These are phyloP conservation scores for Kwoniella mangroviensis DNA, from an alignment of 768 basidiomycete species.

Conservation along the genomic window DNA sequence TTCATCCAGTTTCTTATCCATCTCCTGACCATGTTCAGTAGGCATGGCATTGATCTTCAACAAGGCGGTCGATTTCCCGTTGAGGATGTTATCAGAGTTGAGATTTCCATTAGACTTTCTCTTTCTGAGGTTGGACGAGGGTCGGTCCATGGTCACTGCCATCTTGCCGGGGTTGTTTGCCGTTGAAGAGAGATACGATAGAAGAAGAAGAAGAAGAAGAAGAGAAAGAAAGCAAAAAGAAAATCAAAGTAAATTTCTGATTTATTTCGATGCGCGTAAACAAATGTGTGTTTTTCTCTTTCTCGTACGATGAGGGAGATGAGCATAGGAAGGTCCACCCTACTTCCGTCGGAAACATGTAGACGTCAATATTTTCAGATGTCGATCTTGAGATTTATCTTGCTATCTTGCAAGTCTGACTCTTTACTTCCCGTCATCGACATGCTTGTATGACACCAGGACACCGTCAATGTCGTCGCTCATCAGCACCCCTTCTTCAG, in stretches of 20 bases:
- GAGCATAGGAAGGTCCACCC: not conserved
- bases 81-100: conserved; percentile 34
- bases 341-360: not conserved
- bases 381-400: too few relatives aligned
- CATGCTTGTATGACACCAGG: too few relatives aligned
- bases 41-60: conserved; percentile 43
- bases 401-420: too few relatives aligned
- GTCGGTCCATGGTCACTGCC: conserved; percentile 25
- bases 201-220: not conserved
- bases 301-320: conserved; percentile 16
- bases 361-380: not conserved
- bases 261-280: not conserved
- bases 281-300: not conserved
- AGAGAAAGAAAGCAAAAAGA: not conserved
- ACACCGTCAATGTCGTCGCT: not conserved
- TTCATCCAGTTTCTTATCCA: conserved; percentile 73
- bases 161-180: conserved; percentile 3
- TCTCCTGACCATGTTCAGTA: conserved; percentile 73
- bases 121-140: conserved; percentile 28
- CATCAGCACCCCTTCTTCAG: not conserved
- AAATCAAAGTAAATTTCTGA: not conserved
- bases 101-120: conserved; percentile 8
- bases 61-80: conserved; percentile 37
- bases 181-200: not conserved
- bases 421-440: too few relatives aligned